phyloP scores from a whole-genome alignment of 139 green algal genomes.

The Eudorina sp. region DNA sequence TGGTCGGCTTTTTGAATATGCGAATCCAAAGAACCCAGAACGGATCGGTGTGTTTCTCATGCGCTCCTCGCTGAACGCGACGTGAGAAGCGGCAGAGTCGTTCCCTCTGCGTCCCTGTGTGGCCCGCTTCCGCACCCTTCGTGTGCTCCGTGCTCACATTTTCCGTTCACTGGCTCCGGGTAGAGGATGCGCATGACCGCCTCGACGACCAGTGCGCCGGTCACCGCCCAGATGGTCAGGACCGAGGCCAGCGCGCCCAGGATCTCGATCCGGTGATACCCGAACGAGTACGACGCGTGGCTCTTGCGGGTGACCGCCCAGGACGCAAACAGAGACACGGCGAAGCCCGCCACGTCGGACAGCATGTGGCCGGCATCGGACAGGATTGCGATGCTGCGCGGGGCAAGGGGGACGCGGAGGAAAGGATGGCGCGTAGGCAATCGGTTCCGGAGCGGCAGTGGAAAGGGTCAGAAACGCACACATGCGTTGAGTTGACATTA shows the following conservation, averaged over 20 bases:
- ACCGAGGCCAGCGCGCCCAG: constrained; percentile 91
- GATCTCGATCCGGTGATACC: constrained; percentile 95
- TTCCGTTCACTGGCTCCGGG: constrained; percentile 81
- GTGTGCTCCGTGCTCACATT: constrained; percentile 78
- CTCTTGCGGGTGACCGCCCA: constrained; percentile 61
- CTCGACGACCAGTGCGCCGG: constrained; percentile 90
- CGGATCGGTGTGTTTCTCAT: too few species aligned
- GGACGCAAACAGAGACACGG: constrained; percentile 84
- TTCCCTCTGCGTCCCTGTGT: too few species aligned
- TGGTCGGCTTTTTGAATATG: too few species aligned
- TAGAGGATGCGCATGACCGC: constrained; percentile 80
- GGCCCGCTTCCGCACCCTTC: too few species aligned
- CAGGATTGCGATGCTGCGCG: constrained; percentile 91
- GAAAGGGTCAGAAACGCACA: too few species aligned
- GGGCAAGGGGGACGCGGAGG: neutral
- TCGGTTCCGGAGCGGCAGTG: too few species aligned
- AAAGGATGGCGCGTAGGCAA: neutral
- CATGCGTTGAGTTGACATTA: too few species aligned
- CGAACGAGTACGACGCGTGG: constrained; percentile 75
- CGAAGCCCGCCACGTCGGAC: constrained; percentile 91
- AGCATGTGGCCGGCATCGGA: constrained; percentile 96
- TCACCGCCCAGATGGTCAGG: constrained; percentile 92
- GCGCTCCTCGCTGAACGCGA: too few species aligned
- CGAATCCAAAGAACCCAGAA: too few species aligned
- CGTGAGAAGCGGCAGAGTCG: too few species aligned